A percentile compares a stretch with the other conserved stretches of the same genome.
These are phyloP conservation scores for Coemansia aciculifera DNA, from an alignment of 192 early-diverging fungal species.

Conservation along the genomic window DNA sequence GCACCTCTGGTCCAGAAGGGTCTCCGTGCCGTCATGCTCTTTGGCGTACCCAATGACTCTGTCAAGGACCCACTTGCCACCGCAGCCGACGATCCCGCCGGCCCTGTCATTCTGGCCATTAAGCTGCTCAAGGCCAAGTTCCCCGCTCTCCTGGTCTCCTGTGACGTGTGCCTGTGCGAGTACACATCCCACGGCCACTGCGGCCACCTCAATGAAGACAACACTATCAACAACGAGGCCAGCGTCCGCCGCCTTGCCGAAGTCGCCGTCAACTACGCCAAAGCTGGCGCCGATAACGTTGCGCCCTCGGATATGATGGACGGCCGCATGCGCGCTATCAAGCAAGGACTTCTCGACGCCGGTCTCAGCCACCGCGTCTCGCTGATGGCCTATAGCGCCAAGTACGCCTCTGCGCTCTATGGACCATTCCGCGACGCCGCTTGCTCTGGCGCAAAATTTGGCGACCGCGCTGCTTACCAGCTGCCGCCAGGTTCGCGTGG, in stretches of 20 bases:
- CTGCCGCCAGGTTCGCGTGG: conserved; percentile 87
- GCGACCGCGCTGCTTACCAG: conserved; percentile 94
- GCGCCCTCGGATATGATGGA: conserved; percentile 99
- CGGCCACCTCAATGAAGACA: conserved; percentile 76
- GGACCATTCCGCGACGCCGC: conserved; percentile 98
- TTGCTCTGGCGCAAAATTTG: conserved; percentile 86
- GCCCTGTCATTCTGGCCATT: conserved; percentile 85
- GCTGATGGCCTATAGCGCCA: conserved; percentile 96
- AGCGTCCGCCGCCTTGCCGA: conserved; percentile 80
- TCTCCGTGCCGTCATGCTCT: conserved; percentile 82
- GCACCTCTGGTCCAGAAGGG: conserved; percentile 86
- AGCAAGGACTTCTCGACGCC: conserved; percentile 72
- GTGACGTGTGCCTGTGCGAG: conserved; percentile 96
- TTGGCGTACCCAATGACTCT: conserved; percentile 82
- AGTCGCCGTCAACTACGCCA: conserved; percentile 83
- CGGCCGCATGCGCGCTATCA: conserved; percentile 89
- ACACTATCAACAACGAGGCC: conserved; percentile 77
- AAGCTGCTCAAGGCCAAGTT: conserved; percentile 73
- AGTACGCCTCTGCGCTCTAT: conserved; percentile 94
- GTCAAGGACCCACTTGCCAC: conserved; percentile 76
- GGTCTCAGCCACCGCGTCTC: conserved; percentile 76
- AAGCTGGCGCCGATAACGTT: conserved; percentile 88
- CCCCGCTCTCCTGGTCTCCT: conserved; percentile 81
- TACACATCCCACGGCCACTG: conserved; percentile 98
- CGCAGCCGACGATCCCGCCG: conserved; percentile 77